A percentile compares a stretch with the other conserved stretches of the same genome.
Evolutionary conservation across 768 basidiomycete genomes (phyloP).

Genomic region (Rhizopogon vesiculosus): DNA sequence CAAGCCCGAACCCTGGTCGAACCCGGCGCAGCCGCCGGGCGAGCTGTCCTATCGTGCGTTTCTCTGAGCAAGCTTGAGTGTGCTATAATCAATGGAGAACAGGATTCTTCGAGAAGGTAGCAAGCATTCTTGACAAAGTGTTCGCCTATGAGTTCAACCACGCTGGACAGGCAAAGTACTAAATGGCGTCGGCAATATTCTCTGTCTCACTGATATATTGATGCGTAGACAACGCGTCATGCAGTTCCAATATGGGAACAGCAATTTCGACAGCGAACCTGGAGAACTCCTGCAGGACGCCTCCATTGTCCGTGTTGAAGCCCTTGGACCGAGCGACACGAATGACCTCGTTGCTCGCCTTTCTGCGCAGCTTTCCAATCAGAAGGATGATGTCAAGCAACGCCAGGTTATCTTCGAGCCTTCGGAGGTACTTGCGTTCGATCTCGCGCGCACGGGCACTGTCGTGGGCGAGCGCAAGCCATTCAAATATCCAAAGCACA

Average conservation of each 20-base stretch:
- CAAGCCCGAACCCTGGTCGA: slow-evolving; percentile 35
- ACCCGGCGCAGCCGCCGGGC: slow-evolving; percentile 31
- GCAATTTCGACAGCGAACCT: slow-evolving; percentile 29
- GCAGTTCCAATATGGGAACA: slow-evolving; percentile 51
- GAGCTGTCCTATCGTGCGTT: slow-evolving; percentile 38
- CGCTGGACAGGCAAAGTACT: slow-evolving; percentile 31
- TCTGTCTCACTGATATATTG: slow-evolving; percentile 4
- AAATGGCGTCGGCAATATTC: background rate
- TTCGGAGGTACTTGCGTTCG: slow-evolving; percentile 61
- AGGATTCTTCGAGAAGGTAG: slow-evolving; percentile 50
- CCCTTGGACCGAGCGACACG: slow-evolving; percentile 30
- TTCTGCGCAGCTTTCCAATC: slow-evolving; percentile 29
- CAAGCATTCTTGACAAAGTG: slow-evolving; percentile 39
- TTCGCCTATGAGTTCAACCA: slow-evolving; percentile 33
- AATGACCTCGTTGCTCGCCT: slow-evolving; percentile 57
- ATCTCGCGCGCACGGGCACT: slow-evolving; percentile 30
- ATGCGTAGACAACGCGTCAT: slow-evolving; percentile 38
- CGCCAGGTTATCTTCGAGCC: slow-evolving; percentile 60
- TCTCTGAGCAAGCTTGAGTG: background rate
- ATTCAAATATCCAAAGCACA: slow-evolving; percentile 57
- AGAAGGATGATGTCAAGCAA: slow-evolving; percentile 20
- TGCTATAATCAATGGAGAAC: too few relatives aligned
- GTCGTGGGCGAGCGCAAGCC: slow-evolving; percentile 22
- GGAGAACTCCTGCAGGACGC: slow-evolving; percentile 30
- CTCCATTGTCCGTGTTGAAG: slow-evolving; percentile 49